These are phyloP conservation scores for Nowakowskiella sp. DNA, from an alignment of 192 early-diverging fungal species.

Conservation along the genomic window DNA sequence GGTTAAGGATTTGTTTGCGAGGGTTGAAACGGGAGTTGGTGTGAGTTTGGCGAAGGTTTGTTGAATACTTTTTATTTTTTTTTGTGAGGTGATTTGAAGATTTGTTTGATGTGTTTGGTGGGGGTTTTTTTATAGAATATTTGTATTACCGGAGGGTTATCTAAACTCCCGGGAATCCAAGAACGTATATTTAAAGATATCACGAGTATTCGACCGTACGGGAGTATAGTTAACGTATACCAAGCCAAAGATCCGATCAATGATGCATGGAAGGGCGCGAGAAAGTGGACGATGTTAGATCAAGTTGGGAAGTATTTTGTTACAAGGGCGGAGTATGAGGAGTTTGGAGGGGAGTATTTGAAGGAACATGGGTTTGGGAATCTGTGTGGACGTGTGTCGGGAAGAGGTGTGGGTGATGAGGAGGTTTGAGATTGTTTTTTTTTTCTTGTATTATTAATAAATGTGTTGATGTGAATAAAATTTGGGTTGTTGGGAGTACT, in stretches of 20 bases:
- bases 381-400: constrained; percentile 40
- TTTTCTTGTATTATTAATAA: no score
- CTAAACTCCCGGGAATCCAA: constrained; percentile 53
- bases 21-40: constrained; percentile 15
- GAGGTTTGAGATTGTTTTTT: no score
- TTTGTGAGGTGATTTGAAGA: background rate
- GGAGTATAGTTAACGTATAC: constrained; percentile 45
- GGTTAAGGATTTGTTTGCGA: constrained; percentile 19
- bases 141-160: constrained; percentile 73
- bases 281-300: constrained; percentile 47
- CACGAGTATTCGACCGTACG: constrained; percentile 52
- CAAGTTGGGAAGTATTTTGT: constrained; percentile 39
- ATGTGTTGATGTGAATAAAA: no score
- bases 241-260: constrained; percentile 60
- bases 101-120: background rate
- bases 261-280: constrained; percentile 83
- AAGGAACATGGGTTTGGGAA: constrained; percentile 80
- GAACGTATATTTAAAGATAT: constrained; percentile 58
- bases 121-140: constrained; percentile 46
- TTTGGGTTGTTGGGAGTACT: no score
- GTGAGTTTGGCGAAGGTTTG: constrained; percentile 45
- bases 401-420: no score
- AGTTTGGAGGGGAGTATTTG: constrained; percentile 76
- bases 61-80: background rate
- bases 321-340: constrained; percentile 67